Conservation (phyloP, 768 basidiomycete species). For the Lentinula sp. region DNA sequence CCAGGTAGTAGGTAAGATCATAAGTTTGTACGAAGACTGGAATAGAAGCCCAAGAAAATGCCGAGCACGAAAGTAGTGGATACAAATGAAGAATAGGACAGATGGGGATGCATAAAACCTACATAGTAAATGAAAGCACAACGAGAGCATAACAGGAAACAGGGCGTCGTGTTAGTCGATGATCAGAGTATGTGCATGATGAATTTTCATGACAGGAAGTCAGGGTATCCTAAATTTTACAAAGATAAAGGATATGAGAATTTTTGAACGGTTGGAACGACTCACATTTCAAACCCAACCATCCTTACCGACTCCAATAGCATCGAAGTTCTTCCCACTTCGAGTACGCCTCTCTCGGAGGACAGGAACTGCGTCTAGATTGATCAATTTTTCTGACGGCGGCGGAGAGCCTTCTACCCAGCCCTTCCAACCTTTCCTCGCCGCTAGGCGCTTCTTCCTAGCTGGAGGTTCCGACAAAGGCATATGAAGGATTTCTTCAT, state of each 20-base stretch:
- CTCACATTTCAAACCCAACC: conserved; percentile 64
- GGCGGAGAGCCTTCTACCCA: conserved; percentile 86
- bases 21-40: conserved; percentile 8
- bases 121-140: conserved; percentile 2
- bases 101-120: conserved; percentile 2
- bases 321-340: conserved; percentile 83
- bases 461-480: conserved; percentile 21
- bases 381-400: conserved; percentile 76
- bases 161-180: not conserved
- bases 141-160: conserved; percentile 13
- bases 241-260: conserved; percentile 28
- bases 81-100: conserved; percentile 1
- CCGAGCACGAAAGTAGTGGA: not conserved
- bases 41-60: conserved; percentile 7
- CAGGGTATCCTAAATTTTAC: conserved; percentile 11
- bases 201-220: conserved; percentile 16
- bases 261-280: conserved; percentile 45
- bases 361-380: conserved; percentile 65
- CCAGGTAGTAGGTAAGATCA: conserved; percentile 8
- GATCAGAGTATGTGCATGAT: not conserved
- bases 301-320: conserved; percentile 70
- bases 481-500: conserved; percentile 27
- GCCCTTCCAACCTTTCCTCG: conserved; percentile 84
- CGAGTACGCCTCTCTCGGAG: conserved; percentile 73
- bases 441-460: conserved; percentile 59